Evolutionary conservation across 1,284 basidiomycete genomes (phyloP).

Genomic region (Coriolopsis trogii): DNA sequence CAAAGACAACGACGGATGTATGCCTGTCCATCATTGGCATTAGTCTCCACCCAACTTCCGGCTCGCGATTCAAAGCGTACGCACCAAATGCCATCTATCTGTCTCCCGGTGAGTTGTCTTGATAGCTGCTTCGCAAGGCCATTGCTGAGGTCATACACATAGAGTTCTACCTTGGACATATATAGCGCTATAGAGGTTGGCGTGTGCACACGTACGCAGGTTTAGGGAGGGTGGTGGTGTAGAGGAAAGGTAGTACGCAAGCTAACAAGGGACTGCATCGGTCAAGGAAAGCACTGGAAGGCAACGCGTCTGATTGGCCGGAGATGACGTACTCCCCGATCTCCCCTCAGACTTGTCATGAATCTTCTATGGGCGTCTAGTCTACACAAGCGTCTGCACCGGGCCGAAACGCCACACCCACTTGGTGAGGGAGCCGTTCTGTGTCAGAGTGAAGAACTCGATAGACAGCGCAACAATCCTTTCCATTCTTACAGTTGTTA

Average conservation of each 20-base stretch:
- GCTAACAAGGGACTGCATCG: too few species aligned
- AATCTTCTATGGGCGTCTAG: too few species aligned
- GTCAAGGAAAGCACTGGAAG: background rate
- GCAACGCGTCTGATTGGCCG: background rate
- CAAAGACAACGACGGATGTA: conserved; percentile 87
- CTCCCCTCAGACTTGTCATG: too few species aligned
- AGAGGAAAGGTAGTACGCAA: too few species aligned
- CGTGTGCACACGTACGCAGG: background rate
- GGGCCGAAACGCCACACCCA: too few species aligned
- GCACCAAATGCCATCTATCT: conserved; percentile 89
- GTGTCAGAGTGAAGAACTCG: too few species aligned
- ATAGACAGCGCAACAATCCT: too few species aligned
- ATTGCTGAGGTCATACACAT: conserved; percentile 90
- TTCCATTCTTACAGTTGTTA: too few species aligned
- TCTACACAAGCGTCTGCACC: too few species aligned
- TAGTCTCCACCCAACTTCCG: background rate
- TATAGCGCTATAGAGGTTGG: background rate
- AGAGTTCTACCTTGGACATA: conserved; percentile 51
- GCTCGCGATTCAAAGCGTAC: conserved; percentile 24
- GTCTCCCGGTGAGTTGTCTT: conserved; percentile 77
- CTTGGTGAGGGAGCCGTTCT: too few species aligned
- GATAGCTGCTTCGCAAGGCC: conserved; percentile 82
- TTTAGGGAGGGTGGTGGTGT: background rate
- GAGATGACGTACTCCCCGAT: background rate
- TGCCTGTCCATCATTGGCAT: conserved; percentile 57